These are phyloP conservation scores for Aristolochia fimbriata DNA, from an alignment of 164 flowering plant genomes.

Conservation along the genomic window DNA sequence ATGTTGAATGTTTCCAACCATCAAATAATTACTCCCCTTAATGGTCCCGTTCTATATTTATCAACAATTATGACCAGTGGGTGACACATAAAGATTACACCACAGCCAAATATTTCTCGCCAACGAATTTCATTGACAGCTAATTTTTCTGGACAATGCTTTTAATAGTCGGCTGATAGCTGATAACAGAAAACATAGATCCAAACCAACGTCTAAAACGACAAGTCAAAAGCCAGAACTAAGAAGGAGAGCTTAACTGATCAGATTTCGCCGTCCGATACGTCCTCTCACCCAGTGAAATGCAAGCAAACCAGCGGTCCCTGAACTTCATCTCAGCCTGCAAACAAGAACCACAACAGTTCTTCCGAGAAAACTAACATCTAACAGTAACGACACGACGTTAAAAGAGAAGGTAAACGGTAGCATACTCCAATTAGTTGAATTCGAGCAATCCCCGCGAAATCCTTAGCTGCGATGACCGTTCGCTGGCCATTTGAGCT, in stretches of 20 bases:
- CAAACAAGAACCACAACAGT: neutral
- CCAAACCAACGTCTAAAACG: neutral
- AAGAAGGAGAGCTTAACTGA: constrained; percentile 30
- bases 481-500: constrained; percentile 10
- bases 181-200: neutral
- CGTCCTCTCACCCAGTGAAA: constrained; percentile 82
- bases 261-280: constrained; percentile 61
- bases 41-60: no score
- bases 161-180: no score
- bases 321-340: constrained; percentile 92
- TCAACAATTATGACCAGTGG: no score
- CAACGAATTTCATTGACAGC: no score
- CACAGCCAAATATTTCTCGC: no score
- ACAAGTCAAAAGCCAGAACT: neutral
- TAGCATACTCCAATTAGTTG: constrained; percentile 30
- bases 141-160: no score
- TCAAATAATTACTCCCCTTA: no score
- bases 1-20: no score
- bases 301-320: constrained; percentile 87
- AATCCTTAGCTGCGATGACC: constrained; percentile 32
- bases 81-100: no score
- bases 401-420: neutral
- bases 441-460: constrained; percentile 66
- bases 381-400: no score
- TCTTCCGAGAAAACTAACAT: neutral